These are phyloP conservation scores for Nakazawaea wickerhamii DNA, from an alignment of 805 yeast genomes.

Conservation along the genomic window DNA sequence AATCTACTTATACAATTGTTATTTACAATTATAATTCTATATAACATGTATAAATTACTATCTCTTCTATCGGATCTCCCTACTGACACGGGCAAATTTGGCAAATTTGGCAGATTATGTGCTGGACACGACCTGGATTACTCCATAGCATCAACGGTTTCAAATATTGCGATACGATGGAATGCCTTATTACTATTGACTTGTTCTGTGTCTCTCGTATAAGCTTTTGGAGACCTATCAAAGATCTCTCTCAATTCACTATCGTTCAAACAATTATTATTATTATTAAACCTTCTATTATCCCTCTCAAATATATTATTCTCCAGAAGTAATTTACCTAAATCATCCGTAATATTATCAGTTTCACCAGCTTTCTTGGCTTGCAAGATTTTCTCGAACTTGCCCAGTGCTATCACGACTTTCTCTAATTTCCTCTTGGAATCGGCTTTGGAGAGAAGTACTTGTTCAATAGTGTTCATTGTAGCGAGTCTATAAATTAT, in stretches of 20 bases:
- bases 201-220: constrained; percentile 19
- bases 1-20: no score
- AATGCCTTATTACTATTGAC: not conserved
- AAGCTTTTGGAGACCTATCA: constrained; percentile 43
- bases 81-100: not conserved
- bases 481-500: constrained; percentile 73
- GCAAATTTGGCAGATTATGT: no score
- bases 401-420: constrained; percentile 65
- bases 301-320: constrained; percentile 24
- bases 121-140: not conserved
- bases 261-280: constrained; percentile 21
- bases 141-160: constrained; percentile 10
- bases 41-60: no score
- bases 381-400: constrained; percentile 39
- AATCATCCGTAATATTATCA: constrained; percentile 32
- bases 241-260: constrained; percentile 45
- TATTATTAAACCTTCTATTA: constrained; percentile 15
- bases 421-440: constrained; percentile 75
- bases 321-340: constrained; percentile 34
- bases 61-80: no score
- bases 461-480: constrained; percentile 77
- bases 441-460: constrained; percentile 71
- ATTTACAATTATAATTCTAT: no score
- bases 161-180: constrained; percentile 9
- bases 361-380: constrained; percentile 9